Conservation (phyloP, 495 filamentous ascomycete genomes). For the Aspergillus heteromorphus region DNA sequence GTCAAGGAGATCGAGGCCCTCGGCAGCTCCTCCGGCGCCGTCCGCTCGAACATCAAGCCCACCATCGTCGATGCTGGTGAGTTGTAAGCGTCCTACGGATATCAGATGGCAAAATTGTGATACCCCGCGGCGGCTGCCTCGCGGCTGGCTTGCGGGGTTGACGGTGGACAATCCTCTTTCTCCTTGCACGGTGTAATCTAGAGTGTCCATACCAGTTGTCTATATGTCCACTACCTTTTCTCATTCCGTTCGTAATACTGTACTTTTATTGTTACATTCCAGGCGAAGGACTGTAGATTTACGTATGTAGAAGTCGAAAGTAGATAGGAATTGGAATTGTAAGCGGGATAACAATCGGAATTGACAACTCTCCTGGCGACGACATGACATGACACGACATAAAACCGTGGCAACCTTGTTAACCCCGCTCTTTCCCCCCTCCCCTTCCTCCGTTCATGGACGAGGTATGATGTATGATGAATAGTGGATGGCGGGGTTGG, state of each 20-base stretch:
- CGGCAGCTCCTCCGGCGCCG: slow-evolving; percentile 55
- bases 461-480: too few relatives aligned
- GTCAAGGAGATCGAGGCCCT: slow-evolving; percentile 71
- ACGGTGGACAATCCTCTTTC: slow-evolving; percentile 2
- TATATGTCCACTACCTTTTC: slow-evolving; percentile 1
- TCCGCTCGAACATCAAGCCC: slow-evolving; percentile 59
- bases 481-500: too few relatives aligned
- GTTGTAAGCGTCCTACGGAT: slow-evolving; percentile 33
- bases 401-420: too few relatives aligned
- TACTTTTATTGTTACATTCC: too few relatives aligned
- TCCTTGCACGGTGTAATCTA: slow-evolving; percentile 23
- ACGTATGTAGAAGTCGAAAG: too few relatives aligned
- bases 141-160: not conserved
- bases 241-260: not conserved
- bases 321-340: too few relatives aligned
- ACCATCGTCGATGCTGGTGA: slow-evolving; percentile 60
- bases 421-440: too few relatives aligned
- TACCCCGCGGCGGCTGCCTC: not conserved
- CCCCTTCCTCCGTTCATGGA: too few relatives aligned
- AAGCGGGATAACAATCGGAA: too few relatives aligned
- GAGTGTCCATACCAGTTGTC: slow-evolving; percentile 16
- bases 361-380: too few relatives aligned
- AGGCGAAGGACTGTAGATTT: too few relatives aligned
- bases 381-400: too few relatives aligned
- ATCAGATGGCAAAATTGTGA: not conserved